Conservation (phyloP, 2,329 filamentous ascomycete genomes). For the Phaeomoniella chlamydospora region DNA sequence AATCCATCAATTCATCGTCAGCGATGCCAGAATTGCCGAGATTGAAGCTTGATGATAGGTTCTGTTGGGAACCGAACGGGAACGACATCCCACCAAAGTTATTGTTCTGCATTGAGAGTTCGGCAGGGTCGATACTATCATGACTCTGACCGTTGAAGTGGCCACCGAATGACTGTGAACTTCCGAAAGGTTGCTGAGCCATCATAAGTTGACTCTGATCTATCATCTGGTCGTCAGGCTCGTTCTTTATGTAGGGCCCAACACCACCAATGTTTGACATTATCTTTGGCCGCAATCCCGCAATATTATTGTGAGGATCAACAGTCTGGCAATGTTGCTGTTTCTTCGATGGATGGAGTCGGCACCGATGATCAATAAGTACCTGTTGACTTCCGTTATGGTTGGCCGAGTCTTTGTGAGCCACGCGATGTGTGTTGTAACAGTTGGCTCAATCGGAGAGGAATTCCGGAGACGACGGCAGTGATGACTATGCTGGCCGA, state of each 20-base stretch:
- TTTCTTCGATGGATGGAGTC: too few species aligned
- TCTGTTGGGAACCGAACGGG: constrained; percentile 49
- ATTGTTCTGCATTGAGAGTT: constrained; percentile 53
- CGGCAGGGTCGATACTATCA: constrained; percentile 66
- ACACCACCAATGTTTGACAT: constrained; percentile 42
- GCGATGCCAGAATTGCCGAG: constrained; percentile 65
- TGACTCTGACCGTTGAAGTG: constrained; percentile 37
- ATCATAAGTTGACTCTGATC: constrained; percentile 33
- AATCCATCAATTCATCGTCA: constrained; percentile 67
- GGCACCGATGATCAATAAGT: too few species aligned
- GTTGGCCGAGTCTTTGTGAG: too few species aligned
- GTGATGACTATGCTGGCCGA: too few species aligned
- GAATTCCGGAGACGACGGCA: too few species aligned
- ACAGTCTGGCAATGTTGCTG: not conserved
- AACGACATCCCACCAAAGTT: constrained; percentile 34
- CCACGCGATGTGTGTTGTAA: too few species aligned
- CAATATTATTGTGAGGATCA: constrained; percentile 5
- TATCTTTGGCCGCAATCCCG: not conserved
- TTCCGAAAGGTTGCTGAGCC: constrained; percentile 12
- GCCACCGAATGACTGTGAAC: constrained; percentile 22
- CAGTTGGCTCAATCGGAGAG: too few species aligned
- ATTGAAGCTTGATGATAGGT: constrained; percentile 57
- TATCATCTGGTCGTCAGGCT: constrained; percentile 49
- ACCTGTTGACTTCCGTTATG: too few species aligned
- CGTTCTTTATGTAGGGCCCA: constrained; percentile 53